Evolutionary conservation across 176 grass and related monocot species (phyloP), one percentile per base, ranked within the genome.

Genomic region (Eragrostis nindensis): DNA sequence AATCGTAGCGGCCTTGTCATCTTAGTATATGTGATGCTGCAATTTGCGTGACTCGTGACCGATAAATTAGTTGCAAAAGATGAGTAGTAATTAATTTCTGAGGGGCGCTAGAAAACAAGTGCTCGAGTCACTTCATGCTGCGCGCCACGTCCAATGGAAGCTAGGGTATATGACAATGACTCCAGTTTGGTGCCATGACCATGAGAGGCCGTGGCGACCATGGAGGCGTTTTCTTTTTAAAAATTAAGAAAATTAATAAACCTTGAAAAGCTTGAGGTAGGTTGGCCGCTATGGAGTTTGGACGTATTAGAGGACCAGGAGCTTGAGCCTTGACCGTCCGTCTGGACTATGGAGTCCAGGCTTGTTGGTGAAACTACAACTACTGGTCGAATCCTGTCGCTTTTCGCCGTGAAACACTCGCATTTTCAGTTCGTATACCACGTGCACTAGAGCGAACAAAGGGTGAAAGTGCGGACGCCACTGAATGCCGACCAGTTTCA

Each of bases 221-320:
- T 40, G 16, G 27, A 0, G 27, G 62, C 19, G 7, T 5, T 40
- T 77, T 39, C 50, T 70, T n/a, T n/a, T n/a, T n/a, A n/a, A n/a
- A n/a, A n/a, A n/a, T n/a, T n/a, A n/a, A 36, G 4, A 36, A 36
- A 36, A 59, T 12, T 60, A 22, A 10, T 71, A 57, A 57, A 9
- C 7, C 13, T 69, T 25, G 18, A 12, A 57, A n/a, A 27, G 4
- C 16, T 18, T 24, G 8, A 6, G 55, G 22, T 76, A 55, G 10
- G 63, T 70, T 80, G 22, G 86, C 43, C 50, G 50, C n/a, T 74
- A 12, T 61, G 68, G 50, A 62, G 27, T 84, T 70, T 70, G 82
- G 70, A 71, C 11, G 82, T 76, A 89, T 85, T 89, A 69, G 55
- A 75, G 52, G 70, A 55, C 76, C 76, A 75, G n/a, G 5, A 7